Percentiles rank a stretch among this genome's conserved stretches.
These are phyloP conservation scores for Rhynchosporium secalis DNA, from an alignment of 2,329 filamentous ascomycete genomes.

Conservation along the genomic window DNA sequence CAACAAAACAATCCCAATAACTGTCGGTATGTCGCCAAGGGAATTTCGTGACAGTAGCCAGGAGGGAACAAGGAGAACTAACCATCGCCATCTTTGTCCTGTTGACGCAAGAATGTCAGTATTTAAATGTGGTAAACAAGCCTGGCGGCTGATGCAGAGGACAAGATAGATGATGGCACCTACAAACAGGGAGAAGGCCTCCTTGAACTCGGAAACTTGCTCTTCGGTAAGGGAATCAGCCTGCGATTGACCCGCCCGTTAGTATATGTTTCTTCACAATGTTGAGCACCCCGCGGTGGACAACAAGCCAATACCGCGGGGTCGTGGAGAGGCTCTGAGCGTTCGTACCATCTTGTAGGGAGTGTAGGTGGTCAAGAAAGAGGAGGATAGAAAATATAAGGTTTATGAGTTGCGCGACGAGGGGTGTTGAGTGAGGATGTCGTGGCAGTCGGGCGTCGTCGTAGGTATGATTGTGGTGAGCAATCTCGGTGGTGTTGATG, in stretches of 20 bases:
- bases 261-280: slow-evolving; percentile 30
- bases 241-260: slow-evolving; percentile 48
- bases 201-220: slow-evolving; percentile 99
- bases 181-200: slow-evolving; percentile 99
- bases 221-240: slow-evolving; percentile 99
- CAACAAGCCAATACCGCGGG: slow-evolving; percentile 31
- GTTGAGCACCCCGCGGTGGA: slow-evolving; percentile 17
- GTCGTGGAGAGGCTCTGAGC: slow-evolving; percentile 20
- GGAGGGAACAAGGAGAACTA: slow-evolving; percentile 46
- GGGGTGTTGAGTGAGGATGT: slow-evolving; percentile 2
- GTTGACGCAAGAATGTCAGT: slow-evolving; percentile 37
- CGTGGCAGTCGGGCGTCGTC: slow-evolving; percentile 8
- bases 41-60: neutral
- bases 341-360: slow-evolving; percentile 32
- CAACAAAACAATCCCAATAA: neutral
- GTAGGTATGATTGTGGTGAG: slow-evolving; percentile 7
- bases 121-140: slow-evolving; percentile 26
- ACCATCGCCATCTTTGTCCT: slow-evolving; percentile 94
- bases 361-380: slow-evolving; percentile 11
- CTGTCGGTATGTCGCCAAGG: no score
- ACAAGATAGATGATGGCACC: slow-evolving; percentile 47
- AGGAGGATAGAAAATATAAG: neutral
- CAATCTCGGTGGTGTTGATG: slow-evolving; percentile 10
- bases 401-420: slow-evolving; percentile 1
- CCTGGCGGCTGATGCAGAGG: slow-evolving; percentile 25